Evolutionary conservation across 441 rosid species (phyloP), one percentile per base, ranked within the genome.

Genomic region (Kokia cookei): DNA sequence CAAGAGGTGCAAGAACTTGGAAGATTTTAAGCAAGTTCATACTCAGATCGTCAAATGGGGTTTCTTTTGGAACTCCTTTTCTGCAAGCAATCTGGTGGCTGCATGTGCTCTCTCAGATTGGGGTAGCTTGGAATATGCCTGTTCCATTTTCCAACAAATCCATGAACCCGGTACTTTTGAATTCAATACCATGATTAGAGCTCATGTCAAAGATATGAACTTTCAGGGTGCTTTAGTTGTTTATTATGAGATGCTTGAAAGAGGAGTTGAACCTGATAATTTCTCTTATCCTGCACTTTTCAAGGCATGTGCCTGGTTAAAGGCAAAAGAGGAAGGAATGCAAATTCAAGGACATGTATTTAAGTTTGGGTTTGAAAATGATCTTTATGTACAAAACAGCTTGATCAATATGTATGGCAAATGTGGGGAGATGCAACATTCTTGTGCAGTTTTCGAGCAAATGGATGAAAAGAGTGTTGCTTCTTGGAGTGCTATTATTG

Each of bases 91-190:
- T 71, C 79, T 89, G 59, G 71, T 91, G 75, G 79, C 88, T 11
- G 72, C 88, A 14, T 91, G 94, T 69, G 89, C 92, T 64, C 85
- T 78, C 65, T 88, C 96, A 11, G 72, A 68, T 24, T 89, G 94
- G 94, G 89, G 90, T 27, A 82, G 91, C 83, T 86, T 91, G 89
- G 85, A 79, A 65, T 86, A 87, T 72, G 93, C 96, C 7, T 78
- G 86, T 27, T 86, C 90, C 1, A 77, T 93, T 67, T 93, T 93
- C 66, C 51, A 65, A 75, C 80, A 66, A 64, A 84, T 89, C 12
- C 75, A 86, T 32, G 85, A 89, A 64, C 93, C 93, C 0, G 84
- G 88, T 75, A 73, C 86, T 65, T 88, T 88, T 76, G 87, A 85
- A 45, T 91, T 78, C 85, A 87, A 87, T 27, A 82, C 86, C 22